A percentile compares a stretch with the other conserved stretches of the same genome.
Evolutionary conservation across 1,139 yeast species (phyloP).

Genomic region (Hyphopichia burtonii): DNA sequence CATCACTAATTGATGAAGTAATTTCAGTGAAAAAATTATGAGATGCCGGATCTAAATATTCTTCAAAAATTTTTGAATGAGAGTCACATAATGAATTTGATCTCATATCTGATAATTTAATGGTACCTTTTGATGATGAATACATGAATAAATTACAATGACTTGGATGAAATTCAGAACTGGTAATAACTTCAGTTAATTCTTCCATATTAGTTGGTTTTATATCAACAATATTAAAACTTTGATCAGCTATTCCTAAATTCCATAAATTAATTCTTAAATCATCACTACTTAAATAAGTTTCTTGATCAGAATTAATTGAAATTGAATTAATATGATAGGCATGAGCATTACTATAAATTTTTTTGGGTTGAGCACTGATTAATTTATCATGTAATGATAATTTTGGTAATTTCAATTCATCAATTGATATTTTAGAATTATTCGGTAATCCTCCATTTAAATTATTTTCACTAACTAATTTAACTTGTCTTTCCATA

Average conservation of each 20-base stretch:
- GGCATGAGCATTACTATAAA: slow-evolving; percentile 95
- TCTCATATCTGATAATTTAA: slow-evolving; percentile 95
- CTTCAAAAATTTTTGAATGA: slow-evolving; percentile 88
- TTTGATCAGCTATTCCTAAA: slow-evolving; percentile 89
- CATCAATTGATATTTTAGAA: slow-evolving; percentile 19
- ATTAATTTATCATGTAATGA: slow-evolving; percentile 92
- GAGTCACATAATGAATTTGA: slow-evolving; percentile 91
- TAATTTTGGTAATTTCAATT: slow-evolving; percentile 78
- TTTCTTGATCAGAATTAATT: slow-evolving; percentile 93
- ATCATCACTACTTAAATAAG: slow-evolving; percentile 91
- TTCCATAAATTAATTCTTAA: slow-evolving; percentile 96
- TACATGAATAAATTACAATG: slow-evolving; percentile 95
- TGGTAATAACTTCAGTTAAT: slow-evolving; percentile 96
- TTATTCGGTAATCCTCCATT: slow-evolving; percentile 38
- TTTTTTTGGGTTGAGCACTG: slow-evolving; percentile 90
- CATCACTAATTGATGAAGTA: slow-evolving; percentile 92
- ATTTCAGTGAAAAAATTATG: slow-evolving; percentile 98
- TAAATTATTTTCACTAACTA: slow-evolving; percentile 88
- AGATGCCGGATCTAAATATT: slow-evolving; percentile 86
- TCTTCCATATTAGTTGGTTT: slow-evolving; percentile 99
- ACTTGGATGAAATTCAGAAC: slow-evolving; percentile 93
- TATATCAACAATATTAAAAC: slow-evolving; percentile 95
- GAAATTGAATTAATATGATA: slow-evolving; percentile 96
- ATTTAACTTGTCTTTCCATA: slow-evolving; percentile 85
- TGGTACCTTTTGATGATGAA: slow-evolving; percentile 94